phyloP scores from a whole-genome alignment of 768 basidiomycete genomes.

The Suillus luteus region DNA sequence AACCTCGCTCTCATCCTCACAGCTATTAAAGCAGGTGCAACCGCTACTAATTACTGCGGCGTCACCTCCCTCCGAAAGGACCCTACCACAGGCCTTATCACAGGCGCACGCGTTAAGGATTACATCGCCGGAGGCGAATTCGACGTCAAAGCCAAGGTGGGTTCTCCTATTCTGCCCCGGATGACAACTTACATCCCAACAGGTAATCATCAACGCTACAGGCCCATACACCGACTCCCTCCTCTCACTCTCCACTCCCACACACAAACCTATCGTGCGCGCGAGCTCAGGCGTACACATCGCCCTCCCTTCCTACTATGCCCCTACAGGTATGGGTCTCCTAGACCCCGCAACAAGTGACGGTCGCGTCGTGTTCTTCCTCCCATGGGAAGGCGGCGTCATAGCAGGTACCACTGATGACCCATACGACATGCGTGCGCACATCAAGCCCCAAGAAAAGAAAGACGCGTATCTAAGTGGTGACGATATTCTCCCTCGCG shows the following conservation, averaged over 20 bases:
- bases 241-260: conserved; percentile 75
- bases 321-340: conserved; percentile 91
- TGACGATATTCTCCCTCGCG: conserved; percentile 75
- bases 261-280: conserved; percentile 85
- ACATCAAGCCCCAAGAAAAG: background rate
- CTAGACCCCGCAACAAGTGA: conserved; percentile 95
- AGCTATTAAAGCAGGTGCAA: conserved; percentile 89
- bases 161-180: background rate
- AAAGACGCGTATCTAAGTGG: conserved; percentile 13
- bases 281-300: conserved; percentile 94
- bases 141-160: conserved; percentile 78
- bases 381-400: conserved; percentile 97
- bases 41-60: conserved; percentile 87
- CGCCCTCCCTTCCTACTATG: conserved; percentile 96
- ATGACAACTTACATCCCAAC: conserved; percentile 8
- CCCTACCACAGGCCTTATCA: conserved; percentile 55
- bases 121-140: conserved; percentile 81
- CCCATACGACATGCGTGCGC: conserved; percentile 62
- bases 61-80: conserved; percentile 79
- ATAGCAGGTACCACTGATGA: conserved; percentile 97
- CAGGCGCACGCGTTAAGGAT: conserved; percentile 78
- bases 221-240: conserved; percentile 91
- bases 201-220: conserved; percentile 96
- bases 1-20: conserved; percentile 95
- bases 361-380: conserved; percentile 97